phyloP scores from a whole-genome alignment of 139 green algal species.

The Ettlia oleoabundans region DNA sequence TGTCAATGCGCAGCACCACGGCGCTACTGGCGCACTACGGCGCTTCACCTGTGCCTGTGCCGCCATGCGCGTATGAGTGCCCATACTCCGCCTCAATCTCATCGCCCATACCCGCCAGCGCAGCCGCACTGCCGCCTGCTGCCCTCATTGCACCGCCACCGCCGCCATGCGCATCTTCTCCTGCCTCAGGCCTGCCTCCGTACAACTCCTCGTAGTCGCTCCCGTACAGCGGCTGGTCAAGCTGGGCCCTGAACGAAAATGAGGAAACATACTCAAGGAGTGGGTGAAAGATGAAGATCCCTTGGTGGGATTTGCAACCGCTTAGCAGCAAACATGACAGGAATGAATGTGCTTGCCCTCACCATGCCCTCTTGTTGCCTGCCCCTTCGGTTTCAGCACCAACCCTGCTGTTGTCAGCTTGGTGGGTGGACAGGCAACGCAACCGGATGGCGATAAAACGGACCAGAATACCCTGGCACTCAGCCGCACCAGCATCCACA shows the following conservation, averaged over 20 bases:
- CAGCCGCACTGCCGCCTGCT: neutral
- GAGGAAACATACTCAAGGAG: neutral
- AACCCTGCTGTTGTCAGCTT: too few species aligned
- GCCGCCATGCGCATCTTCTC: neutral
- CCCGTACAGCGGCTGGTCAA: constrained; percentile 26
- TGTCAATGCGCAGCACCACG: neutral
- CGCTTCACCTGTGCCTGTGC: neutral
- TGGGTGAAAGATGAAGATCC: neutral
- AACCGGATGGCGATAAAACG: neutral
- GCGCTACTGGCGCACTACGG: neutral
- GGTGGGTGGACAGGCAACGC: too few species aligned
- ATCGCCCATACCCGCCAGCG: neutral
- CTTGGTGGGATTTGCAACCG: neutral
- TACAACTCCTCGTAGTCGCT: constrained; percentile 17
- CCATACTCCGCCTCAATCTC: constrained; percentile 22
- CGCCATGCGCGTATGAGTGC: neutral
- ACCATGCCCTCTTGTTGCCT: too few species aligned
- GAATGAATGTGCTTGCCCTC: too few species aligned
- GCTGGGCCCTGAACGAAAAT: neutral
- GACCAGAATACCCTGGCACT: neutral
- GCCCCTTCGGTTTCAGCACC: too few species aligned
- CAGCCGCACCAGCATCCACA: neutral
- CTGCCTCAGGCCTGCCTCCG: neutral
- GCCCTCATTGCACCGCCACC: neutral
- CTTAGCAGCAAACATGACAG: neutral